Conservation (phyloP, 768 basidiomycete species). For the Cyclocybe cylindracea region DNA sequence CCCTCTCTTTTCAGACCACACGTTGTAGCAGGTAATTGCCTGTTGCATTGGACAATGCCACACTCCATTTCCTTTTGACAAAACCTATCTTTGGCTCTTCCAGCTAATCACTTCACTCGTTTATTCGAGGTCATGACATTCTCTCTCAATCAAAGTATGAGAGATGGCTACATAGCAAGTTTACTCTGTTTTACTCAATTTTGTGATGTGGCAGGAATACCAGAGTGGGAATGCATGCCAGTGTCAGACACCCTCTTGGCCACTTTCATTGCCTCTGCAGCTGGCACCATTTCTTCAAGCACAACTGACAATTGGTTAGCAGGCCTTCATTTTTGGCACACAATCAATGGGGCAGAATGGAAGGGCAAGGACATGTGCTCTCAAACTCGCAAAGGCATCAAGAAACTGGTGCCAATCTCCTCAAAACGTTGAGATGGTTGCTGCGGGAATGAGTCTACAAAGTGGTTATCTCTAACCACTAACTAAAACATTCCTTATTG, state of each 20-base stretch:
- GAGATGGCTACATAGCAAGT: conserved; percentile 27
- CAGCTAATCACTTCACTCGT: not conserved
- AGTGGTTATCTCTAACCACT: no score
- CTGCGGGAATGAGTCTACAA: no score
- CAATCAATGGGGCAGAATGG: no score
- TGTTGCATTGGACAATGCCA: not conserved
- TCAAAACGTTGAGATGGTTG: no score
- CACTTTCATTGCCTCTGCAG: conserved; percentile 18
- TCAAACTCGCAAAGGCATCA: no score
- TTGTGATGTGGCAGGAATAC: conserved; percentile 25
- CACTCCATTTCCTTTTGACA: not conserved
- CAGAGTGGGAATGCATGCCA: conserved; percentile 26
- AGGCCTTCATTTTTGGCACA: no score
- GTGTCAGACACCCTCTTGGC: conserved; percentile 26
- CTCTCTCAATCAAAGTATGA: not conserved
- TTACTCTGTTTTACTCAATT: conserved; percentile 32
- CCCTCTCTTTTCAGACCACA: conserved; percentile 4
- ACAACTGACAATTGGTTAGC: conserved; percentile 30
- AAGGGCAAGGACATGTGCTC: no score
- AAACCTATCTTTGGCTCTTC: not conserved
- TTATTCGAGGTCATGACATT: conserved; percentile 3
- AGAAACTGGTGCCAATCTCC: not conserved
- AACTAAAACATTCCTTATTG: no score
- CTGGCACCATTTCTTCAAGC: conserved; percentile 11
- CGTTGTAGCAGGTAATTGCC: not conserved